Percentiles rank a stretch among this genome's conserved stretches.
phyloP scores from a whole-genome alignment of 768 basidiomycete species.

The Collybia nuda region DNA sequence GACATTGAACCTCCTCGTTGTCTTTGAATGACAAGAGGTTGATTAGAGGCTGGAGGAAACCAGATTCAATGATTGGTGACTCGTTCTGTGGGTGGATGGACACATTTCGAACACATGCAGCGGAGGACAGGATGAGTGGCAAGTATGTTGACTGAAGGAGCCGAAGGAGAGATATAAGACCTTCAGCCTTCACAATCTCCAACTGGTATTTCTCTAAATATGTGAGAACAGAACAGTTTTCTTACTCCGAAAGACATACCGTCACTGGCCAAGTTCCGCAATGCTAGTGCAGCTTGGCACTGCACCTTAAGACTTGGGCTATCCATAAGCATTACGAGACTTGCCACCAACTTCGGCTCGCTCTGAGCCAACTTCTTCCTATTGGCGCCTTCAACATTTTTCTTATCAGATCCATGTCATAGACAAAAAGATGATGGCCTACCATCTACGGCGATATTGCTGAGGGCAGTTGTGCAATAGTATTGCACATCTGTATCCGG shows the following conservation, averaged over 20 bases:
- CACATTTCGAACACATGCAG: conserved; percentile 98
- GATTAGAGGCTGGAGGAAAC: conserved; percentile 94
- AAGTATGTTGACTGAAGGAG: conserved; percentile 96
- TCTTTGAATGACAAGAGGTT: conserved; percentile 97
- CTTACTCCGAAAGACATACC: conserved; percentile 43
- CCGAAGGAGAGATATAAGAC: conserved; percentile 87
- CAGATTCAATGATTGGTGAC: conserved; percentile 98
- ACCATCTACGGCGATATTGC: conserved; percentile 98
- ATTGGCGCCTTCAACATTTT: conserved; percentile 58
- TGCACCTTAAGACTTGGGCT: conserved; percentile 97
- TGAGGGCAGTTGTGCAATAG: conserved; percentile 97
- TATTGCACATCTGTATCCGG: conserved; percentile 99
- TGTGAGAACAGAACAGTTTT: not conserved
- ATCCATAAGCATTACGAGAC: conserved; percentile 94
- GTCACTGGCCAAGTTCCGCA: conserved; percentile 96
- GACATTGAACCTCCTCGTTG: conserved; percentile 99
- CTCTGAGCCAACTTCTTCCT: conserved; percentile 92
- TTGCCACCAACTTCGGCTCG: conserved; percentile 93
- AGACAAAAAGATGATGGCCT: conserved; percentile 4
- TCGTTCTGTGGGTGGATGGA: conserved; percentile 99
- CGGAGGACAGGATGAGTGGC: conserved; percentile 95
- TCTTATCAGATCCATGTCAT: not conserved
- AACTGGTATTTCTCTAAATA: conserved; percentile 92
- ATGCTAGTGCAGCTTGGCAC: conserved; percentile 94
- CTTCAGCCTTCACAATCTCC: conserved; percentile 96